phyloP scores from a whole-genome alignment of 2,329 filamentous ascomycete species.

The Aspergillus quadricinctus region DNA sequence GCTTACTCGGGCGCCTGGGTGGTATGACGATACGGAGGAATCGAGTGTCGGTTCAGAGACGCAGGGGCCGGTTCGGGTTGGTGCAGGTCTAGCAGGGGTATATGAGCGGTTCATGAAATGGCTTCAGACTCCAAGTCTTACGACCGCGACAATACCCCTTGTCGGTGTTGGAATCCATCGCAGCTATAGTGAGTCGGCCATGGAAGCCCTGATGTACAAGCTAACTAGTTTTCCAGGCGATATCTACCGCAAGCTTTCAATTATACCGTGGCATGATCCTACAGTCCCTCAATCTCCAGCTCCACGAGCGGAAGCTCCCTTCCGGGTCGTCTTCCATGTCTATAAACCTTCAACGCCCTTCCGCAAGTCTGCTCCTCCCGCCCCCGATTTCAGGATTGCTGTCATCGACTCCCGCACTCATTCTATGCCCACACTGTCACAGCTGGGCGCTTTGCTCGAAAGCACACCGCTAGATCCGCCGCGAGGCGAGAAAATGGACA shows the following conservation, averaged over 20 bases:
- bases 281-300: constrained; percentile 23
- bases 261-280: constrained; percentile 69
- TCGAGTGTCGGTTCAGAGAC: constrained; percentile 4
- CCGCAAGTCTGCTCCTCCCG: constrained; percentile 71
- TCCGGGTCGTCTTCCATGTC: constrained; percentile 71
- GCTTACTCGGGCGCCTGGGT: constrained; percentile 64
- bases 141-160: constrained; percentile 45
- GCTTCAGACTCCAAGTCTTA: constrained; percentile 25
- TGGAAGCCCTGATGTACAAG: neutral
- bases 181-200: constrained; percentile 43
- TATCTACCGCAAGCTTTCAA: constrained; percentile 70
- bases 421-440: constrained; percentile 65
- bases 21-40: constrained; percentile 32
- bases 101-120: constrained; percentile 31
- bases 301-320: constrained; percentile 47
- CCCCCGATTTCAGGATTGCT: constrained; percentile 79
- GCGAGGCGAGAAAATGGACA: constrained; percentile 43
- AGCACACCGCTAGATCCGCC: constrained; percentile 67
- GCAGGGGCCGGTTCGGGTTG: constrained; percentile 9
- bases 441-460: constrained; percentile 68
- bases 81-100: constrained; percentile 26
- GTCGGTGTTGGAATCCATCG: constrained; percentile 52
- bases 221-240: constrained; percentile 46
- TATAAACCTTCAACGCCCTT: constrained; percentile 72
- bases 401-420: constrained; percentile 69